phyloP scores from a whole-genome alignment of 352 stramenopile genomes.

The Phytophthora rubi region DNA sequence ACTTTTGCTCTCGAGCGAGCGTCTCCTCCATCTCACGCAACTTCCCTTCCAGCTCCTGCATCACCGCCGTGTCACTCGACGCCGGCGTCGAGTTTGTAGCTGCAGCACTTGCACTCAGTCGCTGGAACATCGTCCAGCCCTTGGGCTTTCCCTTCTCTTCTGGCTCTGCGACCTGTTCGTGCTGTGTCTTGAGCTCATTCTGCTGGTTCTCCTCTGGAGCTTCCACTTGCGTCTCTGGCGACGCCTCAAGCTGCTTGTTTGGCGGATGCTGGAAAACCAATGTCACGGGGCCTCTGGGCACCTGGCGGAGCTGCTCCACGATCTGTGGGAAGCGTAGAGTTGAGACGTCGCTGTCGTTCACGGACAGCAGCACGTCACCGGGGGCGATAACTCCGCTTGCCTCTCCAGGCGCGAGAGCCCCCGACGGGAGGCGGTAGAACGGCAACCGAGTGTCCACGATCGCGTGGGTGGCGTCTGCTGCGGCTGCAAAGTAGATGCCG shows the following conservation, averaged over 20 bases:
- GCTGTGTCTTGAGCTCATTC: slow-evolving; percentile 8
- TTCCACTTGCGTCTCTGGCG: slow-evolving; percentile 19
- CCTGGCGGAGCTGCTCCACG: slow-evolving; percentile 68
- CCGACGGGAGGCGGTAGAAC: slow-evolving; percentile 74
- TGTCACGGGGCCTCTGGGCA: slow-evolving; percentile 43
- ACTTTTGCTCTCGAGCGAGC: slow-evolving; percentile 71
- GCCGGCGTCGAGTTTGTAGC: slow-evolving; percentile 6
- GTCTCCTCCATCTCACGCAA: slow-evolving; percentile 41
- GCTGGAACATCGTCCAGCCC: slow-evolving; percentile 52
- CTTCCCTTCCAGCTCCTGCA: slow-evolving; percentile 43
- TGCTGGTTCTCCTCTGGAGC: slow-evolving; percentile 15
- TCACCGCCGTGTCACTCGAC: slow-evolving; percentile 12
- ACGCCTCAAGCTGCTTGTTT: slow-evolving; percentile 5
- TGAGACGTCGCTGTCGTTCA: slow-evolving; percentile 49
- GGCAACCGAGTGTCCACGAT: slow-evolving; percentile 64
- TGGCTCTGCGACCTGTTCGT: slow-evolving; percentile 8
- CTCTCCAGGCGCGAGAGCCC: slow-evolving; percentile 58
- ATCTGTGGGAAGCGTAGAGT: slow-evolving; percentile 48
- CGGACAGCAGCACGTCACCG: slow-evolving; percentile 54
- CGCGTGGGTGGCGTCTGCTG: slow-evolving; percentile 31
- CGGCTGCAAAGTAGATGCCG: slow-evolving; percentile 72
- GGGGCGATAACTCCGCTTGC: slow-evolving; percentile 54
- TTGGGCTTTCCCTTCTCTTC: slow-evolving; percentile 27
- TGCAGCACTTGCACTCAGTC: slow-evolving; percentile 38
- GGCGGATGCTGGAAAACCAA: slow-evolving; percentile 50